Conservation (phyloP, 768 basidiomycete genomes). For the Lentinula edodes region DNA sequence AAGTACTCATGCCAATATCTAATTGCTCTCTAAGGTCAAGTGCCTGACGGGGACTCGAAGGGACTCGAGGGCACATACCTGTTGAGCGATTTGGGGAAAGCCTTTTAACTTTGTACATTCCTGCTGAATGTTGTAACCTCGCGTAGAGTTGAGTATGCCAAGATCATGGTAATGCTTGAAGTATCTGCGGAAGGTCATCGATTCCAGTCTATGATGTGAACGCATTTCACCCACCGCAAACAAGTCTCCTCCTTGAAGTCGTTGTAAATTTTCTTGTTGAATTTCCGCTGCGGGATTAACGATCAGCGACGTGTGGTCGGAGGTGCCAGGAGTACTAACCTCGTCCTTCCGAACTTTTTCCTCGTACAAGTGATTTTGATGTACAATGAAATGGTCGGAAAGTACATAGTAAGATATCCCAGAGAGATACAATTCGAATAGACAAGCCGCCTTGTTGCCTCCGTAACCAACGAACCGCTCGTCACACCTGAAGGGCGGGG, state of each 20-base stretch:
- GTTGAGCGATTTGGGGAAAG: constrained; percentile 32
- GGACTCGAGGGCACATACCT: constrained; percentile 20
- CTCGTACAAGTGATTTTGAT: constrained; percentile 81
- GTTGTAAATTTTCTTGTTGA: constrained; percentile 70
- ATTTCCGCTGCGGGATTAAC: constrained; percentile 44
- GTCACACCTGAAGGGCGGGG: constrained; percentile 64
- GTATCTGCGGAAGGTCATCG: constrained; percentile 37
- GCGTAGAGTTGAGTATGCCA: constrained; percentile 43
- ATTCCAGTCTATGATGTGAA: not conserved
- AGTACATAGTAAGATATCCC: constrained; percentile 83
- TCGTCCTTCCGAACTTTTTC: constrained; percentile 68
- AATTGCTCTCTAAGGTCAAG: not conserved
- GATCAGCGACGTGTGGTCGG: not conserved
- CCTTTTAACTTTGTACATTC: constrained; percentile 66
- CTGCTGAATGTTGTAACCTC: constrained; percentile 47
- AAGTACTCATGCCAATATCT: not conserved
- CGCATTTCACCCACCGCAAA: constrained; percentile 36
- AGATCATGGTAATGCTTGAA: constrained; percentile 51
- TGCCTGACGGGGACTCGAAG: too few species aligned
- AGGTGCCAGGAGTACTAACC: constrained; percentile 27
- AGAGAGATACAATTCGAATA: constrained; percentile 87
- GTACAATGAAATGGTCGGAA: constrained; percentile 83
- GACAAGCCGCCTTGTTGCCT: constrained; percentile 88
- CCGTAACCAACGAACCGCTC: constrained; percentile 90
- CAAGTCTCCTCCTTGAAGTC: constrained; percentile 80